Evolutionary conservation across 129 eudicot species (phyloP).

Genomic region (Heracleum sosnowskyi): DNA sequence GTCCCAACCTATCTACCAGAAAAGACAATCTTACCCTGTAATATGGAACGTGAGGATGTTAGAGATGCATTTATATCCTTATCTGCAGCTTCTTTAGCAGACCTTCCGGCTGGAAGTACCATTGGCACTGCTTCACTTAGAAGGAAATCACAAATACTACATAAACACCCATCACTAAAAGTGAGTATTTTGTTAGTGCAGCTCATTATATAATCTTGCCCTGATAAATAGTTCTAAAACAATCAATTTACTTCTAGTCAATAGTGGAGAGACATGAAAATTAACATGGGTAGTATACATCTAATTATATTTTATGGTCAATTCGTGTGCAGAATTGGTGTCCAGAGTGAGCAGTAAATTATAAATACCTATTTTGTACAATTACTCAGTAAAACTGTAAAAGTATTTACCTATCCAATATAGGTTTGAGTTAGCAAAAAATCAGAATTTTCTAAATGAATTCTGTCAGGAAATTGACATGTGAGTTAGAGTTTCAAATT

Average conservation of each 20-base stretch:
- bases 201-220: not conserved
- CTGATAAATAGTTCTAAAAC: too few relatives aligned
- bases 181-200: constrained; percentile 29
- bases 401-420: not conserved
- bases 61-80: constrained; percentile 89
- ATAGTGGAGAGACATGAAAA: not conserved
- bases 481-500: not conserved
- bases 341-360: not conserved
- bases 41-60: constrained; percentile 92
- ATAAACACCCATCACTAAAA: constrained; percentile 72
- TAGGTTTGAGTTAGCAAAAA: not conserved
- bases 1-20: constrained; percentile 93
- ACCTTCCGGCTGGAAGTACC: constrained; percentile 74
- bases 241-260: not conserved
- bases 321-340: not conserved
- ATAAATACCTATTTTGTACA: not conserved
- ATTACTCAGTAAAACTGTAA: not conserved
- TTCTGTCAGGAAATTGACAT: not conserved
- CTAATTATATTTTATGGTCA: not conserved
- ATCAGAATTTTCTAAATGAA: not conserved
- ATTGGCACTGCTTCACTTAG: constrained; percentile 93
- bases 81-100: constrained; percentile 62
- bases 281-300: not conserved
- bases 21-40: constrained; percentile 86
- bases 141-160: constrained; percentile 85